Base-by-base conservation (phyloP, 2,329 filamentous ascomycete genomes). In the Cyphellophora europaea region DNA sequence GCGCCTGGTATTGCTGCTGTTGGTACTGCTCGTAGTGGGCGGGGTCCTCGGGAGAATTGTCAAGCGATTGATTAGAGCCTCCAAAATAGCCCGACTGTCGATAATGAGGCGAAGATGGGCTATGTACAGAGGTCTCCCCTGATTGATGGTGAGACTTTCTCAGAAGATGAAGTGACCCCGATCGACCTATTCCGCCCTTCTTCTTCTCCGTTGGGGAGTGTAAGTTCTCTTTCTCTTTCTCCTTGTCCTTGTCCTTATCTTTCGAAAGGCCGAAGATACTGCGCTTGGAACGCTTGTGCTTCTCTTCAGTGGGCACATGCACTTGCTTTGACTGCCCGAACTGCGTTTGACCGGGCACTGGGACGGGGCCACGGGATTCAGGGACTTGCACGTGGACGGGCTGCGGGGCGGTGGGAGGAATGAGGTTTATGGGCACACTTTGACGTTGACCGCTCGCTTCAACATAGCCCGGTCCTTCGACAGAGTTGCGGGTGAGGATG, bases 91-190 rank as follows among this genome's bases (percentile, higher is more conserved):
- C 21, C 8, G 21, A 25, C 21, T 25, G 21, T 25, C 21, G 8
- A n/a, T 8, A 8, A 25, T 8, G 8, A 25, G 21, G 21, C 21
- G 21, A 25, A 25, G 21, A 25, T 8, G 21, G 21, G 21, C 21
- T 25, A n/a, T n/a, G 8, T n/a, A 25, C 8, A 8, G 8, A 8
- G n/a, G 21, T n/a, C 8, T 8, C 8, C n/a, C n/a, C 8, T n/a
- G 21, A 25, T n/a, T 25, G 21, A n/a, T 25, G 21, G 3, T 40
- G 35, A 11, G 40, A 25, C 21, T 43, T 49, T 30, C 38, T 44
- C 37, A 49, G 35, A 6, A 49, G 41, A 38, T 47, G 44, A 21
- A 47, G 39, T 12, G 47, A 49, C 14, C 41, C 37, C 12, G 43
- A 44, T 17, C 47, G 41, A 13, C 41, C 41, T 6, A 21, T 3